Evolutionary conservation across 2,329 filamentous ascomycete genomes (phyloP), one percentile per base, ranked within the genome.

Genomic region (Cladosporium sp.): DNA sequence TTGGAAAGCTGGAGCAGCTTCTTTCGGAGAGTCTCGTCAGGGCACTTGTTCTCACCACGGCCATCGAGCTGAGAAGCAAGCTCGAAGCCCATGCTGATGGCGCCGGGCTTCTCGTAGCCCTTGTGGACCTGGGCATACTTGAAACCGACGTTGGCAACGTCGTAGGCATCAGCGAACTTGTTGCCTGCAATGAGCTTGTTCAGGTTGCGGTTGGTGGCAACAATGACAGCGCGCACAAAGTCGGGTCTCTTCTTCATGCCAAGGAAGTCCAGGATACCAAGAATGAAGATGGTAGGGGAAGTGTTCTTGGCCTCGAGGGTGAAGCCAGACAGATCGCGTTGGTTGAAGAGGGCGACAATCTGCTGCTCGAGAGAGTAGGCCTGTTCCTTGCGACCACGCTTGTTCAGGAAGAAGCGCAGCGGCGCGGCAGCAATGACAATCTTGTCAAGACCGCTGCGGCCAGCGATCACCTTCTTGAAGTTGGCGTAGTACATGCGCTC

Each of bases 11-110:
- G 63, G 15, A 76, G 63, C 62, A 78, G 71, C 43, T 71, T 66
- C 37, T 71, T 68, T 49, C 65, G 69, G 8, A 76, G 61, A 11
- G 72, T 66, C 1, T 68, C 60, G 51, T 77, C 74, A 3, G 69
- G 59, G 19, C 68, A 68, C n/a, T 66, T 66, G 34, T 69, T 74
- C 52, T 66, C 67, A 25, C 74, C 74, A 47, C 76, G 74, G 20
- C 76, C 76, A 2, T 77, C 76, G 49, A 81, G 69, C 19, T 74
- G 67, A 43, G 76, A 73, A 12, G 79, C 78, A 7, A 82, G 69
- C 62, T 74, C 74, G 68, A 80, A 79, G 15, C 77, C 78, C 54
- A 75, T 73, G 17, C 71, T 71, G 51, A 80, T 74, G 54, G 72
- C 74, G 17, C 70, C 65, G 1, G 70, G 61, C 30, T 69, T 68